Evolutionary conservation across 129 eudicot species (phyloP), one percentile per base, ranked within the genome.

Genomic region (Arctium lappa): DNA sequence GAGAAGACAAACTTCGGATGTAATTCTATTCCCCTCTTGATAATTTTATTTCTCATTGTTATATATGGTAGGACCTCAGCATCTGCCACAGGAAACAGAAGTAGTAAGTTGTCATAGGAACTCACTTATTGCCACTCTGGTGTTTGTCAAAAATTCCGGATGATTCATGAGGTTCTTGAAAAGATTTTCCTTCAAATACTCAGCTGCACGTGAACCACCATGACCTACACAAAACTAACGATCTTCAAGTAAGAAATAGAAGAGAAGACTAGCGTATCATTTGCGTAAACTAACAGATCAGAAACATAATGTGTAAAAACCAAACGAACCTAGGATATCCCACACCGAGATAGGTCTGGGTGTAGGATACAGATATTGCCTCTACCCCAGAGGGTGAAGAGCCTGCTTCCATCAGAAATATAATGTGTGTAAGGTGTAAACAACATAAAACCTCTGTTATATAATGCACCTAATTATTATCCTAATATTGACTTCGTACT

Each of bases 181-280:
- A 48, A 94, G 94, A 85, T 89, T 91, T 74, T 86, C 86, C 89
- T 92, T 92, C 80, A 94, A 81, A 85, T 50, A 94, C 76, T 94
- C 92, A n/a, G 98, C 93, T 27, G 98, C 97, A 71, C 94, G 97
- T 33, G 97, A 92, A 76, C 98, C 98, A 77, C 98, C 98, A 92
- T 94, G 98, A 89, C 98, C 98, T 94, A 84, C 56, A 40, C 15
- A 75, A 5, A 53, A 80, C 66, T 8, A 80, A 48, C 70, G 71
- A 80, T 48, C 50, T 71, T 33, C 40, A 10, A 48, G 69, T 44
- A 70, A 72, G 78, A 72, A 50, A 72, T 53, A 72, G 69, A 75
- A 8, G 42, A 32, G n/a, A 36, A 73, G 38, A 42, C 78, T 38
- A 74, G 71, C 11, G 46, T 72, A 12, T 33, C 76, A 72, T 72